Percentiles rank a stretch among this genome's conserved stretches.
Evolutionary conservation across 164 flowering plant genomes (phyloP).

Genomic region (Tinospora cordifolia): DNA sequence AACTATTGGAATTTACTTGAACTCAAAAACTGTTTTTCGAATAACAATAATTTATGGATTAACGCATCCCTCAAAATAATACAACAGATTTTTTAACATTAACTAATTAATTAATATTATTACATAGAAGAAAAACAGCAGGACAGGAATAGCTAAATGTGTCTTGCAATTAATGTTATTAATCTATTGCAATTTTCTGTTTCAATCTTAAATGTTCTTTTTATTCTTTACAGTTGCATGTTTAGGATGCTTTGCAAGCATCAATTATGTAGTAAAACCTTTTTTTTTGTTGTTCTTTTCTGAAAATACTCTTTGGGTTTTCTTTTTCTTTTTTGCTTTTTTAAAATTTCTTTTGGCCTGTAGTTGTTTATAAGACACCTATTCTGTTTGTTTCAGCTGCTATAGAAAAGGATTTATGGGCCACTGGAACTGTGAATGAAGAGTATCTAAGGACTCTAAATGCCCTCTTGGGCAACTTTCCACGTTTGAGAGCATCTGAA

Average conservation of each 20-base stretch:
- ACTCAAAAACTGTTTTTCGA: not conserved
- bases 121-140: not conserved
- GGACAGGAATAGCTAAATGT: not conserved
- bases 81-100: not conserved
- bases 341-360: too few relatives aligned
- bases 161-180: not conserved
- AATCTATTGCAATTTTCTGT: not conserved
- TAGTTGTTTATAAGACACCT: not conserved
- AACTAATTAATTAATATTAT: too few relatives aligned
- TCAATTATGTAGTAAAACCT: too few relatives aligned
- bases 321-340: not conserved
- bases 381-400: slow-evolving; percentile 49
- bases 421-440: slow-evolving; percentile 78
- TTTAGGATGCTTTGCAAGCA: not conserved
- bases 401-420: slow-evolving; percentile 92
- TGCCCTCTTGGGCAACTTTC: slow-evolving; percentile 77
- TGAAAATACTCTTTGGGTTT: too few relatives aligned
- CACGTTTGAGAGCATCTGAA: slow-evolving; percentile 91
- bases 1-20: not conserved
- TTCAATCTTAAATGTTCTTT: not conserved
- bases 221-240: not conserved
- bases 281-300: too few relatives aligned
- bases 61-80: not conserved
- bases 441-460: slow-evolving; percentile 84
- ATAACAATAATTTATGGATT: not conserved